phyloP scores from a whole-genome alignment of 1,139 yeast genomes.

The Lodderomyces theae region DNA sequence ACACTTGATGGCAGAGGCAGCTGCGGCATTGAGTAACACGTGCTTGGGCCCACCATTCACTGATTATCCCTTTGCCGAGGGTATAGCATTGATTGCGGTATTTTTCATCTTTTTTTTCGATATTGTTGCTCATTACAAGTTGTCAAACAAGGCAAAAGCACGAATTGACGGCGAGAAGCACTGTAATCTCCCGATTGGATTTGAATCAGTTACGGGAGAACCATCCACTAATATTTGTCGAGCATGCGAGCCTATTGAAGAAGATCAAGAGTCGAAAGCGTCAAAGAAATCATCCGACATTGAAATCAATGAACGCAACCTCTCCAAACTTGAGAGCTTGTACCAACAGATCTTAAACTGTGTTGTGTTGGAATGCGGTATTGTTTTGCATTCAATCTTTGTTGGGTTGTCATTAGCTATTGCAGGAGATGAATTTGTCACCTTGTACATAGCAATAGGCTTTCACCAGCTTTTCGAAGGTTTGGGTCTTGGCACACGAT shows the following conservation, averaged over 20 bases:
- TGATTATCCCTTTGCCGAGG: constrained; percentile 36
- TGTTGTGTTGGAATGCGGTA: constrained; percentile 38
- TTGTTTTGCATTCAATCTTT: constrained; percentile 40
- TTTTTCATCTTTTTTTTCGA: constrained; percentile 32
- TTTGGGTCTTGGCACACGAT: constrained; percentile 38
- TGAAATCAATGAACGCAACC: constrained; percentile 15
- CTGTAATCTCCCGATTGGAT: background rate
- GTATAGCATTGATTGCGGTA: constrained; percentile 32
- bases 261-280: background rate
- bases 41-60: constrained; percentile 30
- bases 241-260: constrained; percentile 18
- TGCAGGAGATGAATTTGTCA: constrained; percentile 36
- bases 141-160: constrained; percentile 15
- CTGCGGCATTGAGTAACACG: constrained; percentile 21
- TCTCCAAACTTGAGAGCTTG: constrained; percentile 13
- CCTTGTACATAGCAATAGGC: constrained; percentile 36
- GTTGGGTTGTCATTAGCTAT: constrained; percentile 40
- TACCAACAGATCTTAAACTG: constrained; percentile 21
- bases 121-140: constrained; percentile 24
- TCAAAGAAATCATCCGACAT: constrained; percentile 6
- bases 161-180: constrained; percentile 8
- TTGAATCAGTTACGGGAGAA: constrained; percentile 17
- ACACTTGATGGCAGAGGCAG: constrained; percentile 32
- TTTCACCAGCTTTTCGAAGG: constrained; percentile 46
- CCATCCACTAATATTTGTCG: constrained; percentile 24